These are phyloP conservation scores for Rutstroemia sydowiana DNA, from an alignment of 2,329 filamentous ascomycete genomes.

Conservation along the genomic window DNA sequence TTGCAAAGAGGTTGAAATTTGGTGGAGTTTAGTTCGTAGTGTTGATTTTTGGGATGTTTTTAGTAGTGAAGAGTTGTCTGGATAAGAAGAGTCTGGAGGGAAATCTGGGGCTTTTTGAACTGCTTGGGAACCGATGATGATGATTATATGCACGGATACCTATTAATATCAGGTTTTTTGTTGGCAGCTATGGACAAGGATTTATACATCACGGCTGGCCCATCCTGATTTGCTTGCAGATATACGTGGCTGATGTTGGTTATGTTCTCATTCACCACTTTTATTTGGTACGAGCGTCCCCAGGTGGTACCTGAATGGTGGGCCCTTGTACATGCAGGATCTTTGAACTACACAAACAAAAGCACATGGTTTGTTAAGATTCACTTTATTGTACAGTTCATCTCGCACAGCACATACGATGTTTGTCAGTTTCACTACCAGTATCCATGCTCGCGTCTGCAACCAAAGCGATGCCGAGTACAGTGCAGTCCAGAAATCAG, in stretches of 20 bases:
- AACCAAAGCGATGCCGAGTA: too few relatives aligned
- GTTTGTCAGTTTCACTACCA: too few relatives aligned
- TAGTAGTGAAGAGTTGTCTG: not conserved
- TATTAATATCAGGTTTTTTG: not conserved
- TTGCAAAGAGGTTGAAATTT: constrained; percentile 1
- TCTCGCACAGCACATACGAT: too few relatives aligned
- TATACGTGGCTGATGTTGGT: not conserved
- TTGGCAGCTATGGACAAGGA: not conserved
- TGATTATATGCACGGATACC: too few relatives aligned
- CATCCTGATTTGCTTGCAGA: not conserved
- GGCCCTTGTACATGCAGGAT: too few relatives aligned
- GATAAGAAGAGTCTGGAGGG: not conserved
- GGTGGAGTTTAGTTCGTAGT: not conserved
- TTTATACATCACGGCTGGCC: not conserved
- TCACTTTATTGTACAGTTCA: too few relatives aligned
- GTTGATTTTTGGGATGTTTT: not conserved
- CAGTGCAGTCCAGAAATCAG: too few relatives aligned
- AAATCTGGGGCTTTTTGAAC: not conserved
- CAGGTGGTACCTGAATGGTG: too few relatives aligned
- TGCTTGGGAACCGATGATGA: not conserved
- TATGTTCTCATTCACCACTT: not conserved
- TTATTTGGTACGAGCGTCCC: too few relatives aligned
- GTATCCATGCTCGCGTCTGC: too few relatives aligned
- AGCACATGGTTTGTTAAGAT: too few relatives aligned
- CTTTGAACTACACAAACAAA: too few relatives aligned